phyloP scores from a whole-genome alignment of 1,284 basidiomycete genomes.

The Waitea zeae region DNA sequence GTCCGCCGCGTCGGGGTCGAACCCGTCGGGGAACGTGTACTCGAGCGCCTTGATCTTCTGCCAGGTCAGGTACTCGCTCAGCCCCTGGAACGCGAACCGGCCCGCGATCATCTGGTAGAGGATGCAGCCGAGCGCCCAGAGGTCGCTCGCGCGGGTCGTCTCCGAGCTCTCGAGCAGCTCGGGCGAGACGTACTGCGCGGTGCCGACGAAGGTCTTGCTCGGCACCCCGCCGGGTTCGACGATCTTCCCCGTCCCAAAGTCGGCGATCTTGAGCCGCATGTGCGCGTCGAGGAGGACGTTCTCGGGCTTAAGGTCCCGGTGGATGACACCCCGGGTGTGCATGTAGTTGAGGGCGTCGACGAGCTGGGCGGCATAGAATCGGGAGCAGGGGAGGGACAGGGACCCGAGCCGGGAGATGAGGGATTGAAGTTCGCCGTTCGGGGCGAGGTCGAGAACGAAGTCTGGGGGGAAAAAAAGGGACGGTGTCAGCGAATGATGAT shows the following conservation, averaged over 20 bases:
- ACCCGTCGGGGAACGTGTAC: slow-evolving; percentile 56
- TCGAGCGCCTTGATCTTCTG: slow-evolving; percentile 64
- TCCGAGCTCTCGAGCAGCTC: slow-evolving; percentile 73
- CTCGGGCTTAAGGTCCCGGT: slow-evolving; percentile 88
- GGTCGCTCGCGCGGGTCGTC: slow-evolving; percentile 58
- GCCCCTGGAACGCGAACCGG: slow-evolving; percentile 76
- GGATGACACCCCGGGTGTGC: slow-evolving; percentile 77
- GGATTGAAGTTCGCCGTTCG: slow-evolving; percentile 81
- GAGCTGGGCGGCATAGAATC: slow-evolving; percentile 79
- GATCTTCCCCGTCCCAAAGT: slow-evolving; percentile 94
- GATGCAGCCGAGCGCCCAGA: slow-evolving; percentile 97
- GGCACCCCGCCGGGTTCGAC: slow-evolving; percentile 39
- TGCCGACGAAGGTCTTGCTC: slow-evolving; percentile 85
- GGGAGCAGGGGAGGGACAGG: slow-evolving; percentile 53
- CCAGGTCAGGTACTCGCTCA: slow-evolving; percentile 74
- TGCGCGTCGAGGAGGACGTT: slow-evolving; percentile 79
- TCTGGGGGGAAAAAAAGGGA: slow-evolving; percentile 26
- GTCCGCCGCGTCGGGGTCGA: slow-evolving; percentile 52
- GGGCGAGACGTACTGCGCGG: slow-evolving; percentile 90
- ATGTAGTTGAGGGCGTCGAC: slow-evolving; percentile 81
- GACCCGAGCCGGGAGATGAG: slow-evolving; percentile 72
- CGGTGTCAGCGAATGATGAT: background rate
- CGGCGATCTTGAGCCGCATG: slow-evolving; percentile 85
- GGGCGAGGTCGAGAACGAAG: slow-evolving; percentile 79
- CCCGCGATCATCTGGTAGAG: slow-evolving; percentile 95